Percentiles rank a stretch among this genome's conserved stretches.
These are phyloP conservation scores for Mucor velutinosus DNA, from an alignment of 371 early-diverging fungal genomes.

Conservation along the genomic window DNA sequence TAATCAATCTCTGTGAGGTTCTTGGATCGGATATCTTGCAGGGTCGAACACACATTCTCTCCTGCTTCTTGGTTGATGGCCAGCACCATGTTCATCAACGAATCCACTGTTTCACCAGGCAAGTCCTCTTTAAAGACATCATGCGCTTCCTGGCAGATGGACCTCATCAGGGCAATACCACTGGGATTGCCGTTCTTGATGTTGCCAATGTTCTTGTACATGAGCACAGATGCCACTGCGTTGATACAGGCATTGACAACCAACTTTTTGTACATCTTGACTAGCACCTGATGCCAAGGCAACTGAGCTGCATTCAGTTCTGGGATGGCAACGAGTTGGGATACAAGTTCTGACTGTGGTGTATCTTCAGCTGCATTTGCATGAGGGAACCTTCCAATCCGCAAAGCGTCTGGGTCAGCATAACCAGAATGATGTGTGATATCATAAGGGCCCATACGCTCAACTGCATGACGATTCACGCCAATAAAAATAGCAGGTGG, in stretches of 20 bases:
- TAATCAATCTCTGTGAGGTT: constrained; percentile 61
- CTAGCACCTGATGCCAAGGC: constrained; percentile 44
- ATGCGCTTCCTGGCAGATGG: constrained; percentile 35
- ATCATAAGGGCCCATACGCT: constrained; percentile 39
- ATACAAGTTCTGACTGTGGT: constrained; percentile 13
- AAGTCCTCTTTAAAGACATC: constrained; percentile 28
- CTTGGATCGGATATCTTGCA: constrained; percentile 48
- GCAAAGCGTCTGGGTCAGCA: constrained; percentile 37
- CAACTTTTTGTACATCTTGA: constrained; percentile 54
- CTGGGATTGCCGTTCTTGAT: constrained; percentile 16
- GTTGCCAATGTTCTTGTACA: constrained; percentile 46
- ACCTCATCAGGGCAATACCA: constrained; percentile 21
- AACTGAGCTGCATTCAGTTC: constrained; percentile 28
- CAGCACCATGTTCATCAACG: constrained; percentile 26
- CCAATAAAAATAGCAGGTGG: constrained; percentile 51
- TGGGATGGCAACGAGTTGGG: constrained; percentile 25
- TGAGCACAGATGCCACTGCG: constrained; percentile 53
- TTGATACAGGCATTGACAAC: constrained; percentile 64
- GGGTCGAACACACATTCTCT: constrained; percentile 60
- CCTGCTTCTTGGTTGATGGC: constrained; percentile 33
- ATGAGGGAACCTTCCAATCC: constrained; percentile 31
- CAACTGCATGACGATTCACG: constrained; percentile 59
- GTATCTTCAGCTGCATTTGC: neutral
- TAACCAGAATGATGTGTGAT: constrained; percentile 54
- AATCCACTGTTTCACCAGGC: constrained; percentile 25